A percentile compares a stretch with the other conserved stretches of the same genome.
These are phyloP conservation scores for Theobroma cacao DNA, from an alignment of 345 rosid genomes.

Conservation along the genomic window DNA sequence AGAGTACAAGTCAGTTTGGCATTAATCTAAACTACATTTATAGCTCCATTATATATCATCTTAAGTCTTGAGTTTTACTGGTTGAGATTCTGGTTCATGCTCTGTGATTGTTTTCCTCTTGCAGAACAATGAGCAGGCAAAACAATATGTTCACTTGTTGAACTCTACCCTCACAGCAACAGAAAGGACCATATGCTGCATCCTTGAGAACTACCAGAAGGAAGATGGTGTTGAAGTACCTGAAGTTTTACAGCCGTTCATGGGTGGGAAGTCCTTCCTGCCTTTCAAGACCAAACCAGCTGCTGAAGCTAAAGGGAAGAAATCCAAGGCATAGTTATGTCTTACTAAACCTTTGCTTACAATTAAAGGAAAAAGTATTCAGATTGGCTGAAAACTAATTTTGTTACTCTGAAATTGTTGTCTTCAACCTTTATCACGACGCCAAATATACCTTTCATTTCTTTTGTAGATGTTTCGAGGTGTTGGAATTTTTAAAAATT, in stretches of 20 bases:
- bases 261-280: slow-evolving; percentile 71
- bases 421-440: not conserved
- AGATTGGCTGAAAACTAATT: not conserved
- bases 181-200: slow-evolving; percentile 90
- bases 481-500: not conserved
- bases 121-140: slow-evolving; percentile 78
- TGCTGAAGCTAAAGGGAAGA: slow-evolving; percentile 41
- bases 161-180: slow-evolving; percentile 96
- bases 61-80: not conserved
- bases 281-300: slow-evolving; percentile 77
- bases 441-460: not conserved
- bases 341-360: not conserved
- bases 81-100: not conserved
- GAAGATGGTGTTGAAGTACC: slow-evolving; percentile 87
- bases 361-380: not conserved
- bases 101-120: slow-evolving; percentile 6
- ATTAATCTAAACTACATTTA: not conserved
- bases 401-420: not conserved
- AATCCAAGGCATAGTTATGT: slow-evolving; percentile 29
- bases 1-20: not conserved
- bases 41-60: not conserved
- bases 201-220: slow-evolving; percentile 85
- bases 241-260: slow-evolving; percentile 53
- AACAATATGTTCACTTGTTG: slow-evolving; percentile 81
- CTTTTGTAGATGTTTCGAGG: not conserved